Conservation (phyloP, 768 basidiomycete species). For the Hortiboletus campestris region DNA sequence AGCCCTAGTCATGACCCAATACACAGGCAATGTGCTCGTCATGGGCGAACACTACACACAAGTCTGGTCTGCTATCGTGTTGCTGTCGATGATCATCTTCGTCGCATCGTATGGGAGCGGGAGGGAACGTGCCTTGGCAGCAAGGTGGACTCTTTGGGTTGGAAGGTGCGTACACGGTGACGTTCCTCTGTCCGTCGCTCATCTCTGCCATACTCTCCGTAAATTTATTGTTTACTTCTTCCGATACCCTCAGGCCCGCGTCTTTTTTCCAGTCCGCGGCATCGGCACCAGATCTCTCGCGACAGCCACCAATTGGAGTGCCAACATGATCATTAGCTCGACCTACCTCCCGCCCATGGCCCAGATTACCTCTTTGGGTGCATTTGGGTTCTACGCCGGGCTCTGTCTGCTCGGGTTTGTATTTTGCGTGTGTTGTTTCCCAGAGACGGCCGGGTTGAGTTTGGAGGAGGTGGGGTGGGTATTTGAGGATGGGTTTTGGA, state of each 20-base stretch:
- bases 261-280: slow-evolving; percentile 53
- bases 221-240: too few relatives aligned
- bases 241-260: not conserved
- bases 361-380: slow-evolving; percentile 68
- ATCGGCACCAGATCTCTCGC: slow-evolving; percentile 73
- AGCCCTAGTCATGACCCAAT: slow-evolving; percentile 62
- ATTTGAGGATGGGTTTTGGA: slow-evolving; percentile 64
- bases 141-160: slow-evolving; percentile 82
- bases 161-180: slow-evolving; percentile 46
- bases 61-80: slow-evolving; percentile 63
- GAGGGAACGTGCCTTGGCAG: slow-evolving; percentile 82
- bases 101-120: slow-evolving; percentile 81
- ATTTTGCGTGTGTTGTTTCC: slow-evolving; percentile 71
- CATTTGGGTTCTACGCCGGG: slow-evolving; percentile 76
- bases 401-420: slow-evolving; percentile 67
- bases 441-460: slow-evolving; percentile 75
- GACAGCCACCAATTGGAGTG: slow-evolving; percentile 77
- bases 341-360: slow-evolving; percentile 82
- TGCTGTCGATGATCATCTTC: slow-evolving; percentile 82
- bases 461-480: slow-evolving; percentile 65
- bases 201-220: too few relatives aligned
- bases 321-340: slow-evolving; percentile 72
- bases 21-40: slow-evolving; percentile 60
- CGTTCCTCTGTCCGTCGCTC: not conserved
- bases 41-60: slow-evolving; percentile 57